Evolutionary conservation across 768 basidiomycete genomes (phyloP).

Genomic region (Mrakia frigida): DNA sequence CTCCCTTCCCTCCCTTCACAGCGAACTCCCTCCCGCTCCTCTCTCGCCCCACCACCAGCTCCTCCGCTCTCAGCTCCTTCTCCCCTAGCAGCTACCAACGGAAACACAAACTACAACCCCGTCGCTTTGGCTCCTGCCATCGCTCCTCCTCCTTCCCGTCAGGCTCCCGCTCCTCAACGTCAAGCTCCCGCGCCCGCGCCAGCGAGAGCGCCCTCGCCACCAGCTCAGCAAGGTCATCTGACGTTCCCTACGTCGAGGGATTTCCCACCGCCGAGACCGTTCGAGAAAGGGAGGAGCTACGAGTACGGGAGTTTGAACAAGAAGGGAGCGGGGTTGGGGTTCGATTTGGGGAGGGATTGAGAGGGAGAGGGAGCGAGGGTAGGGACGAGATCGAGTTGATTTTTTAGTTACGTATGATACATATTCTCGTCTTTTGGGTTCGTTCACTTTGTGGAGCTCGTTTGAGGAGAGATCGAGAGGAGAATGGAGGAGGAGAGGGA

Average conservation of each 20-base stretch:
- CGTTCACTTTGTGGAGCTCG: no score
- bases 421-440: no score
- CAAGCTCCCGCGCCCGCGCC: constrained; percentile 16
- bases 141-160: background rate
- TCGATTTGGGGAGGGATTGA: constrained; percentile 11
- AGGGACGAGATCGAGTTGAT: no score
- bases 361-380: no score
- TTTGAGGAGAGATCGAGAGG: no score
- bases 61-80: constrained; percentile 8
- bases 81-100: background rate
- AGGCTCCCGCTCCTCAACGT: constrained; percentile 9
- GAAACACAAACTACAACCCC: background rate
- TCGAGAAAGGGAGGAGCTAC: constrained; percentile 49
- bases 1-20: background rate
- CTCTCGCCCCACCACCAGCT: constrained; percentile 6
- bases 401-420: no score
- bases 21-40: constrained; percentile 12
- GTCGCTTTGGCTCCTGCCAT: no score
- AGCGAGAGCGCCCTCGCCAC: constrained; percentile 53
- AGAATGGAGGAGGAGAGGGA: no score
- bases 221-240: constrained; percentile 61
- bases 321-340: constrained; percentile 48
- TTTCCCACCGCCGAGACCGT: constrained; percentile 71
- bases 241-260: constrained; percentile 66
- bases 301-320: constrained; percentile 62